phyloP scores from a whole-genome alignment of 2,329 filamentous ascomycete genomes.

The Chrysoporthe cubensis region DNA sequence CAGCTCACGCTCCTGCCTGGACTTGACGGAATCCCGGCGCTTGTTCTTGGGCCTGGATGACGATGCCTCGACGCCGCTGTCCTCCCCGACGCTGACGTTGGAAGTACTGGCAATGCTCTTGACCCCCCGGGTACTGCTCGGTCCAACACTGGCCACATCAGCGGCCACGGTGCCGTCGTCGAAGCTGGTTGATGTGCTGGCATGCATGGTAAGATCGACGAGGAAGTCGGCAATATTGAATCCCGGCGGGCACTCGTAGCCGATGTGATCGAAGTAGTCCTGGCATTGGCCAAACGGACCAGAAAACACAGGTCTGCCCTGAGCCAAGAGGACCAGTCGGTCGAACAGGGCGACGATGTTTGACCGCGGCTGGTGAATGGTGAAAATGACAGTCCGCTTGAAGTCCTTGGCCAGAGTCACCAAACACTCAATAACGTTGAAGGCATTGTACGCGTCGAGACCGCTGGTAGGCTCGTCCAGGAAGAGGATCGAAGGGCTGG shows the following conservation, averaged over 20 bases:
- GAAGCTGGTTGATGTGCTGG: constrained; percentile 64
- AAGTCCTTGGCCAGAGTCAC: constrained; percentile 95
- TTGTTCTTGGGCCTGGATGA: constrained; percentile 68
- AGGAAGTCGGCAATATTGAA: constrained; percentile 99
- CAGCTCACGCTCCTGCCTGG: constrained; percentile 86
- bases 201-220: constrained; percentile 97
- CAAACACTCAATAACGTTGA: constrained; percentile 95
- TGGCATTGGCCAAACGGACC: constrained; percentile 89
- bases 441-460: constrained; percentile 94
- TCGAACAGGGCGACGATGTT: constrained; percentile 99
- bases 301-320: constrained; percentile 90
- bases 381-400: constrained; percentile 96
- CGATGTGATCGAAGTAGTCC: constrained; percentile 87
- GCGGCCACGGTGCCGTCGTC: constrained; percentile 57
- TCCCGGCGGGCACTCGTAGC: constrained; percentile 90
- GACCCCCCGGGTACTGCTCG: constrained; percentile 84
- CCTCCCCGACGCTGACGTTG: constrained; percentile 73
- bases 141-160: constrained; percentile 71
- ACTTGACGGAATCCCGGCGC: constrained; percentile 78
- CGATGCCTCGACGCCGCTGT: constrained; percentile 63
- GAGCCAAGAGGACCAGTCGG: constrained; percentile 85
- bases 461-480: constrained; percentile 97
- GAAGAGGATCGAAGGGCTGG: constrained; percentile 95
- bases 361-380: constrained; percentile 95
- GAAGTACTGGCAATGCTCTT: constrained; percentile 90